Conservation (phyloP, 2,329 filamentous ascomycete species). For the Microsporum audouinii region DNA sequence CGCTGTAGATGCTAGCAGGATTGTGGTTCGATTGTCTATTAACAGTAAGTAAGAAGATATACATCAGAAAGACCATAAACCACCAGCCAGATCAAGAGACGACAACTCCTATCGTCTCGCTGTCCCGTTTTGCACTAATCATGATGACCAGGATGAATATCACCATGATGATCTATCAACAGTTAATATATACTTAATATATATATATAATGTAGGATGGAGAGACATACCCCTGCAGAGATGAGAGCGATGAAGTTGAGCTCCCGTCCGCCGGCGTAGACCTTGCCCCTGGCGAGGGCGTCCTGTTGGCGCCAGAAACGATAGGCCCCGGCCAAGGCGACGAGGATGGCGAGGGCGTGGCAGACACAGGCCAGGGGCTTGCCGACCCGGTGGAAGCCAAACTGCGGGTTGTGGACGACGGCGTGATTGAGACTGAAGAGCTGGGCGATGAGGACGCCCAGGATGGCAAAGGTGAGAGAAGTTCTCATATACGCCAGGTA, state of each 20-base stretch:
- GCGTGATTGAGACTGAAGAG: slow-evolving; percentile 52
- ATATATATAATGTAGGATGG: neutral
- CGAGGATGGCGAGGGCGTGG: slow-evolving; percentile 36
- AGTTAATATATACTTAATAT: neutral
- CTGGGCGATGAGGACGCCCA: slow-evolving; percentile 55
- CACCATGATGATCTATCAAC: slow-evolving; percentile 8
- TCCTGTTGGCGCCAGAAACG: slow-evolving; percentile 47
- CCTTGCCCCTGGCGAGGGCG: slow-evolving; percentile 37
- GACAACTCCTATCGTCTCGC: neutral
- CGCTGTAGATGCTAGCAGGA: no score
- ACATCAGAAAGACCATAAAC: neutral
- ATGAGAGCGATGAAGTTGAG: slow-evolving; percentile 10
- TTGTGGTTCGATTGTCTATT: no score
- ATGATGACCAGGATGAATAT: slow-evolving; percentile 13
- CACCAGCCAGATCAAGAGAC: neutral
- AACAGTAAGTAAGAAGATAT: no score
- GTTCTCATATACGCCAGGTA: slow-evolving; percentile 64
- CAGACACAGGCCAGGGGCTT: slow-evolving; percentile 46
- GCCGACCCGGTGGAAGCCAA: slow-evolving; percentile 52
- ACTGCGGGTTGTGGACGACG: slow-evolving; percentile 28
- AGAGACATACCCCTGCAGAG: slow-evolving; percentile 8
- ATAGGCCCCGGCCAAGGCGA: slow-evolving; percentile 39
- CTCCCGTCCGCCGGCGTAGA: slow-evolving; percentile 34
- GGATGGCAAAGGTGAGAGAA: slow-evolving; percentile 55
- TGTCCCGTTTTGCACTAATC: slow-evolving; percentile 8